These are phyloP conservation scores for Ophiostoma pallidulum DNA, from an alignment of 2,329 filamentous ascomycete species.

Conservation along the genomic window DNA sequence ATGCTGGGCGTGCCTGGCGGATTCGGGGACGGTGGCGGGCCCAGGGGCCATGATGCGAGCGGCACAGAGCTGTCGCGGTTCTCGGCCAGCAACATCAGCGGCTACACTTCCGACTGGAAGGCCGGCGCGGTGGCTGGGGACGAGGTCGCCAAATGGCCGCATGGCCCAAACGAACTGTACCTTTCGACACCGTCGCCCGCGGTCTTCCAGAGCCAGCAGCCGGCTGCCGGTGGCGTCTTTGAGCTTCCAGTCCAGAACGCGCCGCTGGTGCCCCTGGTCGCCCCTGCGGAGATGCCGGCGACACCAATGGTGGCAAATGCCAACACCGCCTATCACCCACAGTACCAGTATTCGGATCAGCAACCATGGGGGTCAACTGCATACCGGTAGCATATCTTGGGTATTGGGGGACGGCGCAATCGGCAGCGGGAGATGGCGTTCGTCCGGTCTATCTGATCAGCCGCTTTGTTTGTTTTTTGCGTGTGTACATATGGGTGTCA, in stretches of 20 bases:
- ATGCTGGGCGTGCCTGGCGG: conserved; percentile 17
- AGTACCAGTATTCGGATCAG: too few relatives aligned
- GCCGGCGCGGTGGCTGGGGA: background rate
- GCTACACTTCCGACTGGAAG: conserved; percentile 12
- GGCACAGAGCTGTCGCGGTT: conserved; percentile 1
- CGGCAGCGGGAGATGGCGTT: too few relatives aligned
- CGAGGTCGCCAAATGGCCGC: background rate
- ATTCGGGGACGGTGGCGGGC: conserved; percentile 16
- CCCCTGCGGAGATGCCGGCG: conserved; percentile 22
- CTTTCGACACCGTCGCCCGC: background rate
- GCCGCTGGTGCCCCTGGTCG: conserved; percentile 13
- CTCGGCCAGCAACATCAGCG: background rate
- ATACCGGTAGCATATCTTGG: too few relatives aligned
- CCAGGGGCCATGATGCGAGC: background rate
- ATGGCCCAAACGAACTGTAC: conserved; percentile 3
- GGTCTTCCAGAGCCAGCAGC: conserved; percentile 12
- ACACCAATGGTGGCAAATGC: conserved; percentile 10
- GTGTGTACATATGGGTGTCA: too few relatives aligned
- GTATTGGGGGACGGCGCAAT: too few relatives aligned
- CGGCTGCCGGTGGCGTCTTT: conserved; percentile 37
- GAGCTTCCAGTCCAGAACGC: conserved; percentile 44
- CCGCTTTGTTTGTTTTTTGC: too few relatives aligned
- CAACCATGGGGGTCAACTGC: background rate
- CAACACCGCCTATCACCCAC: background rate
- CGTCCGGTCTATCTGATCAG: too few relatives aligned